Base-by-base conservation (phyloP, 164 flowering plant genomes). In the Vitis rupestris region DNA sequence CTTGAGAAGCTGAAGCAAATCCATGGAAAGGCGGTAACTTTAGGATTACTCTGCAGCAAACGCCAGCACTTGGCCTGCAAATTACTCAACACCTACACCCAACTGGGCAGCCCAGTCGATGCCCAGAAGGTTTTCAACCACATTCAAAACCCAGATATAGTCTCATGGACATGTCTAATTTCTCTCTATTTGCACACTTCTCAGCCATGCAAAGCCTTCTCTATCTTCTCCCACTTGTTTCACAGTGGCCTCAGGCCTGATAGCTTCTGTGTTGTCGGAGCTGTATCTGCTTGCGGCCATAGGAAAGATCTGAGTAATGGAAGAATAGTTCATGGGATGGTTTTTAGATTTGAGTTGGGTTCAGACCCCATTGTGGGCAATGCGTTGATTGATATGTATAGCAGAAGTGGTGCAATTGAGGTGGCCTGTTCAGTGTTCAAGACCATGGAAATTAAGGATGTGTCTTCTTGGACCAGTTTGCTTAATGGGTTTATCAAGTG, bases 401-500 rank as follows among this genome's bases (percentile, higher is more conserved):
- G 84, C 54, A 72, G 79, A 47, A 81, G 74, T 68, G 79, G 75
- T 31, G 59, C 64, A 30, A 73, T 78, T 60, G 23, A 51, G 17
- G 50, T 64, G 61, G 85, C 84, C 44, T 65, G 60, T 3, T 12
- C 66, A 59, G 76, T 83, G 59, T 83, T 83, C 68, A 48, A 12
- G 15, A 44, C 29, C 44, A 81, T 79, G 77, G 62, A 10, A 29
- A 49, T 16, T n/a, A 81, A 66, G 65, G 79, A 81, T 76, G 82
- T 85, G n/a, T 79, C 74, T 50, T 73, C 85, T 12, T 85, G 88
- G 86, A 85, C 83, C 59, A 81, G 83, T 56, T 74, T 85, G 79
- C 61, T 85, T 23, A 76, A 82, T 59, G 86, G 86, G 55, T 76
- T 74, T 44, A 44, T 83, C 14, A 69, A 74, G 30, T 83, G 78